phyloP scores from a whole-genome alignment of 2,329 filamentous ascomycete genomes.

The Gyromitra esculenta region DNA sequence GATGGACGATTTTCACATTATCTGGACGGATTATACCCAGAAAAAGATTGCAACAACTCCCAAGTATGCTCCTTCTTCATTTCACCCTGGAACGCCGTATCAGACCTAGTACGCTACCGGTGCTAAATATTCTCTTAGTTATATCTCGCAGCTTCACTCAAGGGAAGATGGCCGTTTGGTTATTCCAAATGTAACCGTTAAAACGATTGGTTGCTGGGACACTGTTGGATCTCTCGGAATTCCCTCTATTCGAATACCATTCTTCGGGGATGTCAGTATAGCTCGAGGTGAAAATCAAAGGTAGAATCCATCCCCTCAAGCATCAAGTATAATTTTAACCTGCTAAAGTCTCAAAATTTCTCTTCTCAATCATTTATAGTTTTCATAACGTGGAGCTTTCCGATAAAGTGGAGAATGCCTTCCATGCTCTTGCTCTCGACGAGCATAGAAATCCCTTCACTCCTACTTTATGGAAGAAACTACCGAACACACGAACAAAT shows the following conservation, averaged over 20 bases:
- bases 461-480: conserved; percentile 67
- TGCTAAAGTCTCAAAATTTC: not conserved
- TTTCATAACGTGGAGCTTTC: conserved; percentile 68
- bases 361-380: conserved; percentile 45
- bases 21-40: conserved; percentile 65
- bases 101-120: not conserved
- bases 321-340: not conserved
- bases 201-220: conserved; percentile 67
- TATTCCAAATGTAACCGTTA: conserved; percentile 61
- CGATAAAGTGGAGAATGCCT: conserved; percentile 67
- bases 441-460: conserved; percentile 67
- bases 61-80: conserved; percentile 43
- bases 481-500: conserved; percentile 49
- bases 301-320: conserved; percentile 12
- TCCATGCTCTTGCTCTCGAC: conserved; percentile 70
- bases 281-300: conserved; percentile 46
- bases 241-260: conserved; percentile 58
- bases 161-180: conserved; percentile 41
- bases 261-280: conserved; percentile 44
- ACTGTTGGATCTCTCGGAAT: conserved; percentile 65
- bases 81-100: conserved; percentile 10
- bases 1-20: conserved; percentile 67
- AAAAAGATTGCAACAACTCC: conserved; percentile 48
- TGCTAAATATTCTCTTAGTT: conserved; percentile 22
- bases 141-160: conserved; percentile 50